These are phyloP conservation scores for Psilocybe cyanescens DNA, from an alignment of 768 basidiomycete species.

Conservation along the genomic window DNA sequence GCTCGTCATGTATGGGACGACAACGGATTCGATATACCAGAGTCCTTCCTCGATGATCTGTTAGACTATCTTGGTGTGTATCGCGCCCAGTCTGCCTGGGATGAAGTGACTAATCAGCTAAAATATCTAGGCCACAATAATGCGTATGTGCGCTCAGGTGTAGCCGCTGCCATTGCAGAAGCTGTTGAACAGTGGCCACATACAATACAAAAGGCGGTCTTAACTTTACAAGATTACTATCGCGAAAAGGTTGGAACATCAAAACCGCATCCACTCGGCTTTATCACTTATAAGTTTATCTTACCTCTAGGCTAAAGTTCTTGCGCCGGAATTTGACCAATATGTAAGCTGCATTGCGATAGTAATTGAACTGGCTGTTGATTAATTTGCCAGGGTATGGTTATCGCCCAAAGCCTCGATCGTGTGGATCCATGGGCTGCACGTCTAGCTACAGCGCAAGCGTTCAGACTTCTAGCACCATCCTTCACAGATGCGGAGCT, in stretches of 20 bases:
- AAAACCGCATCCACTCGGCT: too few species aligned
- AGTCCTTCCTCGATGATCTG: constrained; percentile 60
- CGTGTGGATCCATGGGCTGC: constrained; percentile 88
- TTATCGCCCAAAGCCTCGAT: constrained; percentile 86
- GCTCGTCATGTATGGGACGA: constrained; percentile 92
- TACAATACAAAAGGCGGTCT: constrained; percentile 48
- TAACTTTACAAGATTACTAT: constrained; percentile 70
- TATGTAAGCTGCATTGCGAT: constrained; percentile 58
- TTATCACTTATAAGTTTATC: not conserved
- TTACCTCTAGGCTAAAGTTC: constrained; percentile 67
- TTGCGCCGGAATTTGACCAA: constrained; percentile 91
- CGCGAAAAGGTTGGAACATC: constrained; percentile 68
- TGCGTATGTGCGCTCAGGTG: constrained; percentile 75
- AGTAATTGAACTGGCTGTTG: not conserved
- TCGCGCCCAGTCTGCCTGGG: not conserved
- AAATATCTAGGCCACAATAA: constrained; percentile 68
- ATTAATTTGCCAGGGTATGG: constrained; percentile 75
- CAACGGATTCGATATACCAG: constrained; percentile 88
- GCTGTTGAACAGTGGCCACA: constrained; percentile 77
- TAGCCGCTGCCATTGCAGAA: constrained; percentile 75
- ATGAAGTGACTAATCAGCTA: not conserved
- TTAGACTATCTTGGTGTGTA: constrained; percentile 69
- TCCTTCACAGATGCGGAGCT: constrained; percentile 66
- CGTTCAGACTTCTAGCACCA: constrained; percentile 72
- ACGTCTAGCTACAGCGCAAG: constrained; percentile 71